Base-by-base conservation (phyloP, 2,329 filamentous ascomycete genomes). In the Mariannaea sp. region DNA sequence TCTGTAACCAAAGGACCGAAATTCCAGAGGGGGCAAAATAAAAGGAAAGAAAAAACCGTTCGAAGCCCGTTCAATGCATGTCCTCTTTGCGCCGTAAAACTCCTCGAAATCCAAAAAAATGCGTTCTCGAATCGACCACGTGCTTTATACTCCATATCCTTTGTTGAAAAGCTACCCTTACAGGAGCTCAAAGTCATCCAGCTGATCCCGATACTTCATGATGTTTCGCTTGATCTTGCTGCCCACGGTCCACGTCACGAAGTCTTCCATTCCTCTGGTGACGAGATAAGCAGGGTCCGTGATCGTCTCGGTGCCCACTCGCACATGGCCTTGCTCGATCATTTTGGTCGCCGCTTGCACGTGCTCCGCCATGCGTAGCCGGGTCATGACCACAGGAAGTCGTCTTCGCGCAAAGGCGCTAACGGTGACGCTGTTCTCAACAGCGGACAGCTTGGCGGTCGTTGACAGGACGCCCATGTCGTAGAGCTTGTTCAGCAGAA, bases 201-300 rank as follows among this genome's bases (percentile, higher is more conserved):
- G 75, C 78, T 96, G 90, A 73, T 97, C 92, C 65, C 91, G 85
- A 71, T 97, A 97, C 75, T 90, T 90, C 84, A 96, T 87, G 60
- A 97, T 96, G 70, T 92, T 94, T 70, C 89, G 84, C 87, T 96
- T 96, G 72, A 97, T 92, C 88, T 97, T 97, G 74, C 90, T 95
- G 55, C 90, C 91, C 66, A 95, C 90, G 8, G 93, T 88, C 93
- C 93, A 97, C 0, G 93, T 97, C 14, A 97, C 89, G 71, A 95
- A 96, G 75, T 97, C 93, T 75, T 97, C 93, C 82, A 96, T 90
- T 56, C 85, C 89, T 60, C 92, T 81, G 30, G 90, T 94, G 7
- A 97, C 91, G 47, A 97, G 74, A 67, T 92, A 97, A 1, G 92
- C 92, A 22, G 92, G 86, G 70, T 97, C 93, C 2, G 90, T 95